Evolutionary conservation across 179 eudicot species (phyloP).

Genomic region (Pouteria campechiana): DNA sequence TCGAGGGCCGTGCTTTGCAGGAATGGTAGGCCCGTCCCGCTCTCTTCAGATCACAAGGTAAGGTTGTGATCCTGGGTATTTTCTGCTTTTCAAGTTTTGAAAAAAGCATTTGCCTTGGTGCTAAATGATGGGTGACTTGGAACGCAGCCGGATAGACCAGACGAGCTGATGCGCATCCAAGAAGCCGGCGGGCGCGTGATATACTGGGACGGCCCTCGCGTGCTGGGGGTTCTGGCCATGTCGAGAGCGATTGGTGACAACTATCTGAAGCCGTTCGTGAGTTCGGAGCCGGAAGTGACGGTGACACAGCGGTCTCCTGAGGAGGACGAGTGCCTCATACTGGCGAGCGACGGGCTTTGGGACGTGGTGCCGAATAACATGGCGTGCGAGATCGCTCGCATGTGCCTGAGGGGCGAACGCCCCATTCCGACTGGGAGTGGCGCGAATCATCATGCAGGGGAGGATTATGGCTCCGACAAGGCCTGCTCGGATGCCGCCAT

Average conservation of each 20-base stretch:
- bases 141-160: conserved; percentile 82
- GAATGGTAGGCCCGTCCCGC: conserved; percentile 52
- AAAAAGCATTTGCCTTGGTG: not conserved
- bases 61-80: not conserved
- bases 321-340: conserved; percentile 67
- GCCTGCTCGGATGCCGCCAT: conserved; percentile 69
- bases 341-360: conserved; percentile 92
- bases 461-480: conserved; percentile 31
- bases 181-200: conserved; percentile 77
- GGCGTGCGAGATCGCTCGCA: conserved; percentile 72
- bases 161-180: conserved; percentile 65
- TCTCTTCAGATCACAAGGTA: conserved; percentile 84
- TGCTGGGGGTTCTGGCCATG: conserved; percentile 77
- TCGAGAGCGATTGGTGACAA: conserved; percentile 73
- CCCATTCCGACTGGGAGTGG: conserved; percentile 15
- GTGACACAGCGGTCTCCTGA: conserved; percentile 45
- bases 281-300: conserved; percentile 72
- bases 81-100: not conserved
- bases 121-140: not conserved
- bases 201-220: conserved; percentile 67
- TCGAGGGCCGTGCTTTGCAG: conserved; percentile 84
- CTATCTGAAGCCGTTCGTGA: conserved; percentile 83
- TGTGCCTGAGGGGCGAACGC: conserved; percentile 55
- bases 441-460: conserved; percentile 13
- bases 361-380: conserved; percentile 79